These are phyloP conservation scores for Cytospora leucostoma DNA, from an alignment of 2,329 filamentous ascomycete species.

Conservation along the genomic window DNA sequence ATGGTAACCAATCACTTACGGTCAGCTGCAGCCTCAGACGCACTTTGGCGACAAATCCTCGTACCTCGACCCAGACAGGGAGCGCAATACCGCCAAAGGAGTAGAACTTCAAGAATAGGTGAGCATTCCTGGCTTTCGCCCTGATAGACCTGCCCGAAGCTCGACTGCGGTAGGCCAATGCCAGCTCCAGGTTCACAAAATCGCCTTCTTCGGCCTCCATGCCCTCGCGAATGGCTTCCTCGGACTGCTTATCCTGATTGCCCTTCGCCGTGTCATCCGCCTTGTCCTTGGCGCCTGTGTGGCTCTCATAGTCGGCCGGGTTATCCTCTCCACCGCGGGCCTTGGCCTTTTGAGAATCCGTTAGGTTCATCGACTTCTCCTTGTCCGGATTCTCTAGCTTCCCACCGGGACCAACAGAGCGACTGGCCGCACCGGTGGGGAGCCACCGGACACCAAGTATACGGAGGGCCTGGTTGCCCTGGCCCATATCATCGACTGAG, in stretches of 20 bases:
- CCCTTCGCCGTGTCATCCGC: conserved; percentile 38
- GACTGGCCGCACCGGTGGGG: conserved; percentile 67
- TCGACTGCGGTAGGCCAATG: conserved; percentile 70
- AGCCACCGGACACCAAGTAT: conserved; percentile 74
- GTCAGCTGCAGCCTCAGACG: conserved; percentile 70
- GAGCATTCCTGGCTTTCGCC: conserved; percentile 69
- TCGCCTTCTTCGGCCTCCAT: conserved; percentile 78
- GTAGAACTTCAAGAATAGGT: conserved; percentile 72
- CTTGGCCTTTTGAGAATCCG: conserved; percentile 41
- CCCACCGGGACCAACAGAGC: conserved; percentile 61
- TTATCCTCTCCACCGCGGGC: conserved; percentile 37
- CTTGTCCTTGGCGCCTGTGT: conserved; percentile 37
- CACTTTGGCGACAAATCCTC: conserved; percentile 70
- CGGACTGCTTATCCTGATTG: conserved; percentile 41
- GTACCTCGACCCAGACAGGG: conserved; percentile 74
- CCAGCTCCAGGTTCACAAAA: conserved; percentile 75
- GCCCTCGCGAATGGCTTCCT: conserved; percentile 50
- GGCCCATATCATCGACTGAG: conserved; percentile 72
- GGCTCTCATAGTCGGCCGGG: conserved; percentile 35
- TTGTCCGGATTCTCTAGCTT: conserved; percentile 50
- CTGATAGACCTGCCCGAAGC: conserved; percentile 61
- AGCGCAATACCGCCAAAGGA: conserved; percentile 56
- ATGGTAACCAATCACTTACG: not conserved
- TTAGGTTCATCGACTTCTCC: conserved; percentile 47
- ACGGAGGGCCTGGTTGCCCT: conserved; percentile 70